A percentile compares a stretch with the other conserved stretches of the same genome.
Conservation (phyloP, 176 grass and related monocot genomes). For the Bothriochloa decipiens region DNA sequence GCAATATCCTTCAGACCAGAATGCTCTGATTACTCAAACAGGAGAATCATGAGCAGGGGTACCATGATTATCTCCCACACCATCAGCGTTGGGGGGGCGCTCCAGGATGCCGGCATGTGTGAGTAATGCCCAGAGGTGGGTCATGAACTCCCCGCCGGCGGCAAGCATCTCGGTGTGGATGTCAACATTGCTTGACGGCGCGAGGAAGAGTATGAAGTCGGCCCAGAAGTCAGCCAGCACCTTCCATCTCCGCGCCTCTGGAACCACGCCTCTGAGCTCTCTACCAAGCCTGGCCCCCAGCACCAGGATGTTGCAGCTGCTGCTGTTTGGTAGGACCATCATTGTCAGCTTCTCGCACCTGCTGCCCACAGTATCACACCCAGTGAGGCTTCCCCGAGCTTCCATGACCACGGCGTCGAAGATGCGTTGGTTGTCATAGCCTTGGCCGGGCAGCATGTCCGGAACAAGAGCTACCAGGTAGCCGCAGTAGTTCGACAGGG, state of each 20-base stretch:
- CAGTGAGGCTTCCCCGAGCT: neutral
- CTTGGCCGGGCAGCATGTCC: constrained; percentile 25
- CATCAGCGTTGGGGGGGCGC: neutral
- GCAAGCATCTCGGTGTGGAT: constrained; percentile 21
- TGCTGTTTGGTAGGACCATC: neutral
- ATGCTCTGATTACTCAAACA: neutral
- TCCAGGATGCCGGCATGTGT: constrained; percentile 38
- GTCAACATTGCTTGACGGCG: neutral
- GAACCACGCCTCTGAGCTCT: neutral
- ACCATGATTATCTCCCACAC: neutral
- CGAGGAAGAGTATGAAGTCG: constrained; percentile 23
- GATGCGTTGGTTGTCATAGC: constrained; percentile 17
- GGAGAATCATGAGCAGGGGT: neutral
- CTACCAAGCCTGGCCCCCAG: constrained; percentile 9
- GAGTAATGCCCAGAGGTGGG: constrained; percentile 38
- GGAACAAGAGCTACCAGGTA: constrained; percentile 37
- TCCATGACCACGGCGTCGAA: constrained; percentile 24
- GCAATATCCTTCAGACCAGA: neutral
- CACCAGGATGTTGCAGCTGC: neutral
- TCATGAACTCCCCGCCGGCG: constrained; percentile 29
- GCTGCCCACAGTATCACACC: neutral
- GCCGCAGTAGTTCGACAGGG: constrained; percentile 22
- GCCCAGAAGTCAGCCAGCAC: constrained; percentile 21
- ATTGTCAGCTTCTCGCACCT: neutral
- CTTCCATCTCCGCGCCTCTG: constrained; percentile 21